Base-by-base conservation (phyloP, 1,284 basidiomycete species). In the Vanrija sp. region DNA sequence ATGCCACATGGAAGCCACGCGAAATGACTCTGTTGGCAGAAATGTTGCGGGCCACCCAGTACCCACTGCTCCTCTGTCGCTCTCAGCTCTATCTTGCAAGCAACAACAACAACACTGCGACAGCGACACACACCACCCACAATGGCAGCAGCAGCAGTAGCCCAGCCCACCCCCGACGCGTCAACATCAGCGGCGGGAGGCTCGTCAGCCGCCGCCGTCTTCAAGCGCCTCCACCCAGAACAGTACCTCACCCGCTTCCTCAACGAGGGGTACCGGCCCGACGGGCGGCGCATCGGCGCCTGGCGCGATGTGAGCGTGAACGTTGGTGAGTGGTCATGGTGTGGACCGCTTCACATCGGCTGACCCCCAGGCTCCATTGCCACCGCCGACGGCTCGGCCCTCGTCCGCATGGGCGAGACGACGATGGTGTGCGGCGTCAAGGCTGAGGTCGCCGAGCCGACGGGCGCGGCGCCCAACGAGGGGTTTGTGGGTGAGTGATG, bases 401-500 rank as follows among this genome's bases (percentile, higher is more conserved):
- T 97, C 24, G 88, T 96, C 12, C 80, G 89, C n/a, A 72, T 95
- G 57, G 93, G 93, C 22, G 83, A 89, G 51, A 95, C 93, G 12
- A 94, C 89, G 0, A 80, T 97, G 27, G 87, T 96, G 0, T 95
- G 92, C 66, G 93, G 93, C 2, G 83, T 97, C 63, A 95, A 95
- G 70, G 90, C 89, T n/a, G 91, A 97, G 75, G 86, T 93, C 41
- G 86, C 90, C 31, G 87, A 91, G 65, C 93, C 93, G 6, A 86
- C 88, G 61, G 73, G 92, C 6, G 84, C 90, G 57, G 75, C 76
- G 6, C 88, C 88, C 1, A 78, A 82, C 20, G 79, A 85, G 35
- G 93, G 94, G 0, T 95, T 88, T 69, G 68, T 97, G 22, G 89
- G 92, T 92, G 62, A 56, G 81, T 70, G 31, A 14, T 25, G 24